Evolutionary conservation across 202 grass and related monocot genomes (phyloP).

Genomic region (Saccharum hybrid): DNA sequence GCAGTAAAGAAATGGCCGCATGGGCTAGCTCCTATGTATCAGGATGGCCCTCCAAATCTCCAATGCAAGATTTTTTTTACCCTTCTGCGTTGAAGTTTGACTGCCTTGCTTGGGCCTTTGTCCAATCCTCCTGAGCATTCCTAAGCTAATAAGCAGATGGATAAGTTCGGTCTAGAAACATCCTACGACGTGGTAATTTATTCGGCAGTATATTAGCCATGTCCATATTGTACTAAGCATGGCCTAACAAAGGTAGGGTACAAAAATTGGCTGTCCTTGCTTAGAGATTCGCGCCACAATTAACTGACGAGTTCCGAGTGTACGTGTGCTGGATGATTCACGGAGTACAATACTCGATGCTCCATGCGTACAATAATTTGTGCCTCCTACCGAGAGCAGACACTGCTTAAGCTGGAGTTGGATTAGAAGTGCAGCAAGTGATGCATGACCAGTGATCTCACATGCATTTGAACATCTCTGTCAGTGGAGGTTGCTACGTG

Average conservation of each 20-base stretch:
- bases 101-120: background rate
- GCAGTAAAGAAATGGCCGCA: constrained; percentile 21
- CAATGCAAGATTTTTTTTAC: background rate
- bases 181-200: too few species aligned
- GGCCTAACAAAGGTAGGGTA: background rate
- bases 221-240: background rate
- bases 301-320: constrained; percentile 36
- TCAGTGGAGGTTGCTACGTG: background rate
- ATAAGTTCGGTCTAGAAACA: too few species aligned
- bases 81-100: constrained; percentile 38
- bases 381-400: constrained; percentile 11
- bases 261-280: constrained; percentile 18
- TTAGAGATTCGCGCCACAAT: constrained; percentile 5
- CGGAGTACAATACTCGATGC: background rate
- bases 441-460: constrained; percentile 1
- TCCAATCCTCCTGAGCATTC: too few species aligned
- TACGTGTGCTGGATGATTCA: constrained; percentile 46
- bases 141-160: too few species aligned
- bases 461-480: background rate
- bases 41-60: background rate
- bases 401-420: background rate
- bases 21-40: background rate
- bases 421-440: background rate
- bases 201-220: background rate
- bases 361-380: constrained; percentile 17